A percentile compares a stretch with the other conserved stretches of the same genome.
Conservation (phyloP, 2,329 filamentous ascomycete species). For the Arachnomyces sp. region DNA sequence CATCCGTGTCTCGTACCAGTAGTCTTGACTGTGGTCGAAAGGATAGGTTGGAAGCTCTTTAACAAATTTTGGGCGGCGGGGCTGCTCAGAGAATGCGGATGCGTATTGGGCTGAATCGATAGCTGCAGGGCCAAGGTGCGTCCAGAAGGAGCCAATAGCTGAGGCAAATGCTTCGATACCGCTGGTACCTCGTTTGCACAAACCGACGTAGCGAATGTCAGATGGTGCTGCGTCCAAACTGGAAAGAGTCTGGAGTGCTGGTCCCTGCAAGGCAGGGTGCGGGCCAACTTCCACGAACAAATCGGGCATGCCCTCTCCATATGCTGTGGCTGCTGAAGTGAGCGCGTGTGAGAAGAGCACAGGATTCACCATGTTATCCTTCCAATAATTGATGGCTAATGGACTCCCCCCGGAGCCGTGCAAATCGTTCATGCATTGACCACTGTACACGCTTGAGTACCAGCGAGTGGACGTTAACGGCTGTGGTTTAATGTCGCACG, state of each 20-base stretch:
- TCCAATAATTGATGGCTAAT: conserved; percentile 24
- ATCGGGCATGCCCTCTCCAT: conserved; percentile 2
- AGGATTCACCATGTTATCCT: conserved; percentile 27
- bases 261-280: conserved; percentile 19
- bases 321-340: conserved; percentile 1
- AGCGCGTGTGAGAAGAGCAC: conserved; percentile 29
- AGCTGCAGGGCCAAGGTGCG: background rate
- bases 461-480: conserved; percentile 9
- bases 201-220: conserved; percentile 9
- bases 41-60: conserved; percentile 3
- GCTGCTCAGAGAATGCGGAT: too few relatives aligned
- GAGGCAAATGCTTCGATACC: conserved; percentile 5
- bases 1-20: conserved; percentile 11
- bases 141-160: conserved; percentile 9
- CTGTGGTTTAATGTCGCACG: background rate
- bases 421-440: conserved; percentile 20
- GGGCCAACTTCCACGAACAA: conserved; percentile 19
- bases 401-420: conserved; percentile 4
- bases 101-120: conserved; percentile 6
- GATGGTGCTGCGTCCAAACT: conserved; percentile 14
- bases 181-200: conserved; percentile 5
- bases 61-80: background rate
- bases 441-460: conserved; percentile 24
- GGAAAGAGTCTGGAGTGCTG: conserved; percentile 7
- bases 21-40: conserved; percentile 5